Percentiles rank a stretch among this genome's conserved stretches.
phyloP scores from a whole-genome alignment of 2,329 filamentous ascomycete species.

The Neocatenulostroma microsporum region DNA sequence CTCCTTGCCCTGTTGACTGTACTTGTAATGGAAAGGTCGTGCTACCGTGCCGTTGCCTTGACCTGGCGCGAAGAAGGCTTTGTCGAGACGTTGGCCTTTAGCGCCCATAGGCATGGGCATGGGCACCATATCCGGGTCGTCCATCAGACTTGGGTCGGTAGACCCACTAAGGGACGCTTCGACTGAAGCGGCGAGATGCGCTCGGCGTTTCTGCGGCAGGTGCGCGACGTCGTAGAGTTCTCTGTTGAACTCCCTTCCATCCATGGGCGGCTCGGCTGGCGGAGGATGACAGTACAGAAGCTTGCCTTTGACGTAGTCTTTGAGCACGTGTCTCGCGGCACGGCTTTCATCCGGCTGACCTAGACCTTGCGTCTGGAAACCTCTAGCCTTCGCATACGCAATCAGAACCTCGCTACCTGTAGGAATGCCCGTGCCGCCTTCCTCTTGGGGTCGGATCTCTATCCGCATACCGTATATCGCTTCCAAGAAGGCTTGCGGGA shows the following conservation, averaged over 20 bases:
- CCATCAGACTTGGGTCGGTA: constrained; percentile 35
- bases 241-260: constrained; percentile 71
- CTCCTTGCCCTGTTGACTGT: constrained; percentile 77
- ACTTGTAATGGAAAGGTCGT: constrained; percentile 84
- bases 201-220: constrained; percentile 72
- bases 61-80: constrained; percentile 72
- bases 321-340: constrained; percentile 80
- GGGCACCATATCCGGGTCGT: constrained; percentile 46
- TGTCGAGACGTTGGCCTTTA: constrained; percentile 73
- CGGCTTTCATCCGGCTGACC: constrained; percentile 91
- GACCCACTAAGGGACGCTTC: constrained; percentile 28
- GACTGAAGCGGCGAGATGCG: constrained; percentile 49
- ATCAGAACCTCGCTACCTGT: constrained; percentile 77
- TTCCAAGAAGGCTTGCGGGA: constrained; percentile 83
- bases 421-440: constrained; percentile 82
- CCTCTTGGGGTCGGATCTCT: constrained; percentile 67
- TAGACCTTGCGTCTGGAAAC: constrained; percentile 75
- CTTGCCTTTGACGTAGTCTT: constrained; percentile 97
- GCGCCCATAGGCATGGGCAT: constrained; percentile 46
- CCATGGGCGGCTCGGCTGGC: constrained; percentile 57
- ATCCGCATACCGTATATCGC: constrained; percentile 92
- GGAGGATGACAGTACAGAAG: constrained; percentile 87
- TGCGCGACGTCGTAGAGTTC: constrained; percentile 80
- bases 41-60: constrained; percentile 57
- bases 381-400: constrained; percentile 80